Percentiles rank a stretch among this genome's conserved stretches.
These are phyloP conservation scores for Alopecurus myosuroides DNA, from an alignment of 176 grass and related monocot genomes.

Conservation along the genomic window DNA sequence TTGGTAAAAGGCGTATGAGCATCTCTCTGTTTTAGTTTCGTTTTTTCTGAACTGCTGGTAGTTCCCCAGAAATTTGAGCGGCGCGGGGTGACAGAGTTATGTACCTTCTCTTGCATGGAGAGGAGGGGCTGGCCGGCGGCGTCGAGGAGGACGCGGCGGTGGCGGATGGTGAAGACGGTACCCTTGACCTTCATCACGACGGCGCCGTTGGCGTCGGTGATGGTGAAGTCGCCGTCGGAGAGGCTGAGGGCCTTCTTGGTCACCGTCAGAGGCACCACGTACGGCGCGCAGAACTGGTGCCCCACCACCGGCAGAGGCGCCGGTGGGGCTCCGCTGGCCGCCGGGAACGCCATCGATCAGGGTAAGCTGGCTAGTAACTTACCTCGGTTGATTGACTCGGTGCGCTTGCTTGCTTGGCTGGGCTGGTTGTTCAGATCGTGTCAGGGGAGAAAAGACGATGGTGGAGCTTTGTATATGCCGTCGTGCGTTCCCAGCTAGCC, in stretches of 20 bases:
- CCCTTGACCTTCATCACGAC: too few relatives aligned
- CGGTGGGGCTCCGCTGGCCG: not conserved
- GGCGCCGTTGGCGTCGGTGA: too few relatives aligned
- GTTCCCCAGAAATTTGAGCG: not conserved
- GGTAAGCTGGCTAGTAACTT: not conserved
- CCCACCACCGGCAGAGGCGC: constrained; percentile 46
- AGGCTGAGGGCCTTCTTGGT: constrained; percentile 62
- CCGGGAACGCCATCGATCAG: not conserved
- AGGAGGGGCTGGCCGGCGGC: too few relatives aligned
- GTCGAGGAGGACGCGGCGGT: too few relatives aligned
- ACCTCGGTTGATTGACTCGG: not conserved
- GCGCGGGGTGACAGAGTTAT: not conserved
- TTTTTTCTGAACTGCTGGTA: too few relatives aligned
- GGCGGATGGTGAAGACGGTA: too few relatives aligned
- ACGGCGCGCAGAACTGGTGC: constrained; percentile 51
- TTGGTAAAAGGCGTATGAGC: too few relatives aligned
- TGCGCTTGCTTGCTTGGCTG: not conserved
- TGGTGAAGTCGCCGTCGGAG: too few relatives aligned
- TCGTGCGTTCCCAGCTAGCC: not conserved
- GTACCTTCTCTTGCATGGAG: constrained; percentile 61
- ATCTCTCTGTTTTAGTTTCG: too few relatives aligned
- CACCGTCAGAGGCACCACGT: constrained; percentile 57
- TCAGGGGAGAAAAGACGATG: not conserved
- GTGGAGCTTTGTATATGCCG: not conserved
- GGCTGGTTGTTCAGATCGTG: not conserved